A percentile compares a stretch with the other conserved stretches of the same genome.
Conservation (phyloP, 1,284 basidiomycete genomes). For the Cutaneotrichosporon sp. region DNA sequence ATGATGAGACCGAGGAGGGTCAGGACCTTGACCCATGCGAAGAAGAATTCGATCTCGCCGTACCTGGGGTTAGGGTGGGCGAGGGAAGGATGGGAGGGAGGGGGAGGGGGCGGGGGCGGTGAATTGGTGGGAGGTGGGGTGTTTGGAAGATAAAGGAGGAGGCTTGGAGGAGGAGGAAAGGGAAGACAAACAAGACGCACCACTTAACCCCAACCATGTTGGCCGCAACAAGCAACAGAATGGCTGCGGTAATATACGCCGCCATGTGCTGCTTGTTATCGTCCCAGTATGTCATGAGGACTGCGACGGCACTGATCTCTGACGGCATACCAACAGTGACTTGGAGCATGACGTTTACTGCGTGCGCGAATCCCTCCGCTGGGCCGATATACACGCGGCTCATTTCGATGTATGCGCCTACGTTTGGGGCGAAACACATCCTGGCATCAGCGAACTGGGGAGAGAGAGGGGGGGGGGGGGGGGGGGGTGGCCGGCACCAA, state of each 20-base stretch:
- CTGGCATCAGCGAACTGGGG: slow-evolving; percentile 8
- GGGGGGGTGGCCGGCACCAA: no score
- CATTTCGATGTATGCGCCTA: slow-evolving; percentile 28
- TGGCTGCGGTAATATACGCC: slow-evolving; percentile 22
- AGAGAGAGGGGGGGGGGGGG: no score
- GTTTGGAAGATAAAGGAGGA: no score
- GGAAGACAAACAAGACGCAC: neutral
- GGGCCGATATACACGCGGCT: slow-evolving; percentile 27
- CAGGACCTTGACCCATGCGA: slow-evolving; percentile 65
- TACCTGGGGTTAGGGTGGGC: slow-evolving; percentile 3
- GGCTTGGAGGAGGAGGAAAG: no score
- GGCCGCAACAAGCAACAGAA: slow-evolving; percentile 11
- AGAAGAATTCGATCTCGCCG: slow-evolving; percentile 60
- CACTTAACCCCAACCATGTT: slow-evolving; percentile 24
- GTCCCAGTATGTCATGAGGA: slow-evolving; percentile 78
- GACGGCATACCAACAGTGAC: slow-evolving; percentile 46
- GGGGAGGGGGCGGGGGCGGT: no score
- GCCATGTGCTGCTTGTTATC: slow-evolving; percentile 25
- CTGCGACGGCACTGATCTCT: slow-evolving; percentile 72
- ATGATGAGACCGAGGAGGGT: slow-evolving; percentile 59
- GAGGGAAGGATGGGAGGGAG: neutral
- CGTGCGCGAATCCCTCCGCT: slow-evolving; percentile 25
- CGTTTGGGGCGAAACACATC: slow-evolving; percentile 22
- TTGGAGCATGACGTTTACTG: slow-evolving; percentile 27
- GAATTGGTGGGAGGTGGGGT: no score